Base-by-base conservation (phyloP, 352 stramenopile species). In the Globisporangium takayamanum region DNA sequence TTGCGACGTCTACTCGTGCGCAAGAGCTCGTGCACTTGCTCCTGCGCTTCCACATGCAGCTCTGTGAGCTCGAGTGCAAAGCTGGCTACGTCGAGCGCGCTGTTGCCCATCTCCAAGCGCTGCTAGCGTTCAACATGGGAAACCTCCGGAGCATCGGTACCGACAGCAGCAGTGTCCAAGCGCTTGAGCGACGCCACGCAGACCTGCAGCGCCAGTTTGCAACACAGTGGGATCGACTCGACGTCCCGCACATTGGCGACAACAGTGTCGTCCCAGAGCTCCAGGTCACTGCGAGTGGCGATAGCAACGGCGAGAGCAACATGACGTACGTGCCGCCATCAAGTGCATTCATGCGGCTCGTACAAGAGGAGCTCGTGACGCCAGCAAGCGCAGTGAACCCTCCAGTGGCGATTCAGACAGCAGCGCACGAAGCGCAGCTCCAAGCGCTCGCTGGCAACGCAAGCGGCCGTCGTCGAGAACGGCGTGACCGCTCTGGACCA, bases 101-200 rank as follows among this genome's bases (percentile, higher is more conserved):
- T 3, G 68, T 95, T 15, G 64, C 76, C n/a, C 76, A 89, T 15
- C 33, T 84, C 3, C 81, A 92, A 69, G 84, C 83, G 18, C 45
- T 92, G 26, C 45, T 88, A 28, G 74, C 72, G 50, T 78, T 90
- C 46, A 84, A 72, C 30, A 20, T 72, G 22, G 69, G 8, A 25
- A 20, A 28, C 59, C 26, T 16, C 6, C 12, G 8, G 6, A 52
- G 22, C 36, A 46, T 16, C 41, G 46, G 22, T 15, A 56, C 0
- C 5, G 18, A 16, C 20, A 20, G n/a, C 26, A 30, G n/a, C 12
- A 37, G 62, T n/a, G 37, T 14, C 4, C 16, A 11, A 5, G 16
- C 10, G 12, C 25, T 11, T 0, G n/a, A 42, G 12, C 51, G 45
- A 2, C 25, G 50, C 15, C 50, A 55, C 44, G 14, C 66, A 15